Evolutionary conservation across 495 filamentous ascomycete species (phyloP), one percentile per base, ranked within the genome.

Genomic region (Rusavskia elegans): DNA sequence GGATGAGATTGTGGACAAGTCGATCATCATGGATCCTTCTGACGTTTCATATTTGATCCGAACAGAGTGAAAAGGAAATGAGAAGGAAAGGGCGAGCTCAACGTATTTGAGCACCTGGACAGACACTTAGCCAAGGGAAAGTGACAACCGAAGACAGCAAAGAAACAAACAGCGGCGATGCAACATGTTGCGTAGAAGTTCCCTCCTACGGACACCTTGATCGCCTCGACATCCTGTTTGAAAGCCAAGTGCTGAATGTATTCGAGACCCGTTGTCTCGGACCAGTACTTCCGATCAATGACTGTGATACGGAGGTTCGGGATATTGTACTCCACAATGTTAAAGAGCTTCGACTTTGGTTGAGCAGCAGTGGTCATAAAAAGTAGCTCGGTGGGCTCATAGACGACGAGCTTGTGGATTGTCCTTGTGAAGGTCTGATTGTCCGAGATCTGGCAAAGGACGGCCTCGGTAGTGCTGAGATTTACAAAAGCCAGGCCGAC

Each of bases 101-200:
- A 93, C 73, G 62, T 89, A 95, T 59, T 87, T 86, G 55, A 97
- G 67, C 8, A 75, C 83, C 87, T 94, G 13, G 49, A 3, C 39
- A 3, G 46, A 27, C 48, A 21, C 41, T 64, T 14, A 73, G 58
- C 52, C 38, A 48, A 46, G 37, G 29, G 29, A 48, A 16, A 7
- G 27, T 32, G 30, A 46, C n/a, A n/a, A 7, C 52, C 35, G 45
- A 19, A 45, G 20, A 50, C 39, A 30, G 16, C 14, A 30, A 48
- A 20, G 42, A 4, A 35, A 65, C 83, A 45, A 72, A 90, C 88
- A 42, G 93, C 93, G 53, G 86, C 81, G 60, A 94, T 83, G 59
- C 87, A 89, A 64, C 87, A 95, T 1, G 83, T 81, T 23, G 87
- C 86, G 67, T 90, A 96, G 66, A 87, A 96, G 56, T 94, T 93